Percentiles rank a stretch among this genome's conserved stretches.
Conservation (phyloP, 2,329 filamentous ascomycete genomes). For the Cordyceps pruinosa region DNA sequence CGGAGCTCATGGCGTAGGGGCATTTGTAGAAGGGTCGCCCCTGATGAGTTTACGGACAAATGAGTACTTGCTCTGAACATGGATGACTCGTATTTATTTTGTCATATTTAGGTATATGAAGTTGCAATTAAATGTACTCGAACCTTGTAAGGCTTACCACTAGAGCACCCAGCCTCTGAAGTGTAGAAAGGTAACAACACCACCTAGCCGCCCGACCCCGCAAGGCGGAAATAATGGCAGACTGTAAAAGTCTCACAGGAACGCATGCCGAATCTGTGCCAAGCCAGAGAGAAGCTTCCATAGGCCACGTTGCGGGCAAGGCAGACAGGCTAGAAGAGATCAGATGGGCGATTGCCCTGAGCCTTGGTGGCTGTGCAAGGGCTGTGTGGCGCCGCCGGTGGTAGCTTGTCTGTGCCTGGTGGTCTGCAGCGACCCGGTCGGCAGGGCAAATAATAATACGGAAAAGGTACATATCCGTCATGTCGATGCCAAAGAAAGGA, state of each 20-base stretch:
- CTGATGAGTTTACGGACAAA: not conserved
- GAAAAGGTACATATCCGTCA: not conserved
- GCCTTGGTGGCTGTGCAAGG: not conserved
- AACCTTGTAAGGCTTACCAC: not conserved
- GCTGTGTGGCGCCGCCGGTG: not conserved
- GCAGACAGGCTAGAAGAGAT: not conserved
- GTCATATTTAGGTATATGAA: not conserved
- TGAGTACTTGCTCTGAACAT: not conserved
- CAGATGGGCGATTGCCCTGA: not conserved
- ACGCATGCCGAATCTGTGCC: not conserved
- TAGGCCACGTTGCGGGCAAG: not conserved
- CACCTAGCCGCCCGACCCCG: not conserved
- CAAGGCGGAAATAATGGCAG: slow-evolving; percentile 1
- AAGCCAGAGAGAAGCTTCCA: not conserved
- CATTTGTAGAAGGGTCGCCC: not conserved
- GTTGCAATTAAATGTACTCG: not conserved
- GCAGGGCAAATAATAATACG: not conserved
- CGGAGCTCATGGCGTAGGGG: not conserved
- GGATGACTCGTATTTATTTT: not conserved
- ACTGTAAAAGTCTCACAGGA: not conserved
- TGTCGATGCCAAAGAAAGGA: not conserved
- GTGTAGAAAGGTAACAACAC: not conserved
- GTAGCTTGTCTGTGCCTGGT: too few species aligned
- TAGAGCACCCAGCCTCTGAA: not conserved
- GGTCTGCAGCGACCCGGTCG: not conserved